Evolutionary conservation across 2,329 filamentous ascomycete species (phyloP), one percentile per base, ranked within the genome.

Genomic region (Penicillium sp.): DNA sequence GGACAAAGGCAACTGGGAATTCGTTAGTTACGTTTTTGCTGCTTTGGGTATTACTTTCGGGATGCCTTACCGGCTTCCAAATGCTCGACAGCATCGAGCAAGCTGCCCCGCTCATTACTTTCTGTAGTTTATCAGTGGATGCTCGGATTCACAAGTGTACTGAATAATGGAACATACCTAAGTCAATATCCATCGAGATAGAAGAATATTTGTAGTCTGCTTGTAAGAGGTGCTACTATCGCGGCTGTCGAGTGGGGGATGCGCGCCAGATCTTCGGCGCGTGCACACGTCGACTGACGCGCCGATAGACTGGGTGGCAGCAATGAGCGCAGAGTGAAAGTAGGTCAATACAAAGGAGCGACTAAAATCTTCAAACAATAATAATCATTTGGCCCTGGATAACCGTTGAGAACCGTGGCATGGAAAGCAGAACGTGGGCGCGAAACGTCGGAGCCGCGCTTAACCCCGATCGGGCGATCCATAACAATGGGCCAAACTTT

Each of bases 1-100:
- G 84, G 13, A 78, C 62, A 57, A 65, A 67, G 16, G 75, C 74
- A 58, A 76, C 76, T 78, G 27, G 1, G 23, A 8, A 2, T 19
- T 21, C 3, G 33, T 50, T 53, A 60, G 50, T 19, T 23, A 10
- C 14, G 10, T 23, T 11, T 42, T 23, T 4, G 19, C 16, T 10
- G 9, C 7, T 26, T 31, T 10, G 19, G 9, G 16, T 7, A 26
- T n/a, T 9, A 8, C 42, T 21, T 35, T 19, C 23, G 10, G 11
- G 44, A 25, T 35, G 23, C 33, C 67, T 53, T 71, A 75, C 73
- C 70, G 46, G 72, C 68, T 68, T 75, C 73, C 45, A 76, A 57
- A 61, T 74, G 72, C 54, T 74, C 64, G n/a, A 75, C 48, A 3
- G 71, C 69, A 65, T 75, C 70, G 25, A 64, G 55, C 60, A 76